Base-by-base conservation (phyloP, 768 basidiomycete genomes). In the Holtermanniella nyarrowii region DNA sequence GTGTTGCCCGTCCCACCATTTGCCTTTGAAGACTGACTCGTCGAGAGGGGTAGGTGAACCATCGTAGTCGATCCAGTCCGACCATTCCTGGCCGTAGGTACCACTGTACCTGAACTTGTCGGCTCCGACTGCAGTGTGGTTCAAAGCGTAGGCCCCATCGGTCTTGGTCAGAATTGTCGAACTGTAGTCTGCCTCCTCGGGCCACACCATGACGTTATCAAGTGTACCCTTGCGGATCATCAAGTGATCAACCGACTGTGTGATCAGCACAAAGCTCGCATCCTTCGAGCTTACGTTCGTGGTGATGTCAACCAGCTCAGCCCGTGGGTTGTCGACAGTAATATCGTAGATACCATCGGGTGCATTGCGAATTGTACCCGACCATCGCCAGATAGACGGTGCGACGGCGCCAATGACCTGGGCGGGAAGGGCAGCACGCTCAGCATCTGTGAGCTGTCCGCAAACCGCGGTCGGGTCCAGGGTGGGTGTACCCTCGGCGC, bases 81-180 rank as follows among this genome's bases (percentile, higher is more conserved):
- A 78, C 88, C 89, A 93, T 58, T 79, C 85, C 66, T 79, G 77
- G 7, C 86, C 88, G 62, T 84, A 93, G 74, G 91, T 83, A 74
- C 81, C 80, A 12, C 87, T 83, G 70, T 88, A 91, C 42, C 90
- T 79, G 75, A 88, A 83, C 76, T 74, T 80, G 56, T 93, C 88
- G 16, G 90, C 89, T 44, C 90, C 90, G 49, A 78, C 78, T 3
- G 90, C 89, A 42, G 77, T 79, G 73, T 95, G 90, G 0, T 80
- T 80, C 70, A 88, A 87, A 4, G 77, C 79, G 69, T 84, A 90
- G 55, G 82, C 74, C 49, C 80, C 82, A 53, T 79, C 73, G 10
- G 79, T 76, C 48, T 77, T 74, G 16, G 76, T 56, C 50, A 76
- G 67, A 18, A 74, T 59, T 7, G 54, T 54, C 18, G 70, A 75